Percentiles rank a stretch among this genome's conserved stretches.
Conservation (phyloP, 495 filamentous ascomycete species). For the Penicillium nucicola region DNA sequence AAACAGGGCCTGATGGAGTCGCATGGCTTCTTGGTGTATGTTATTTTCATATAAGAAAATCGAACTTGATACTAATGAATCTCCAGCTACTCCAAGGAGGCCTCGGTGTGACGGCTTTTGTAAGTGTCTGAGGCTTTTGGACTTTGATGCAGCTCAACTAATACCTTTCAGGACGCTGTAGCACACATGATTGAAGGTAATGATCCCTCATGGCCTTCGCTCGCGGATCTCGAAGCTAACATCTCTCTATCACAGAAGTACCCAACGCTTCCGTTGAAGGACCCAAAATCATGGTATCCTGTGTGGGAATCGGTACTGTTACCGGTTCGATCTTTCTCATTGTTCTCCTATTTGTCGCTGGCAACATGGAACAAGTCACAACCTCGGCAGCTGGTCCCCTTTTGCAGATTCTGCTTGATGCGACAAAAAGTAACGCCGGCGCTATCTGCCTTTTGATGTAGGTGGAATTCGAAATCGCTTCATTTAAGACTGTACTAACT, state of each 20-base stretch:
- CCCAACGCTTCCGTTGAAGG: slow-evolving; percentile 60
- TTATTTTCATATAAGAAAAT: not conserved
- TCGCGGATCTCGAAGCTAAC: too few relatives aligned
- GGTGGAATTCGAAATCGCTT: not conserved
- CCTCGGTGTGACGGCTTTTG: slow-evolving; percentile 57
- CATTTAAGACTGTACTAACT: not conserved
- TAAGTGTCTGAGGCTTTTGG: too few relatives aligned
- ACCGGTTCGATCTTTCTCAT: slow-evolving; percentile 66
- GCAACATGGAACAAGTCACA: slow-evolving; percentile 54
- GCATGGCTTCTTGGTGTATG: slow-evolving; percentile 55
- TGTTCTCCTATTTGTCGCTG: slow-evolving; percentile 59
- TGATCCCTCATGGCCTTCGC: too few relatives aligned
- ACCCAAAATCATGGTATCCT: slow-evolving; percentile 68
- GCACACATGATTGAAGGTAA: slow-evolving; percentile 42
- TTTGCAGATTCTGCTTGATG: slow-evolving; percentile 64
- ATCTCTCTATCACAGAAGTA: slow-evolving; percentile 47
- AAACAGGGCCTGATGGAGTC: slow-evolving; percentile 53
- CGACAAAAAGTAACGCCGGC: slow-evolving; percentile 59
- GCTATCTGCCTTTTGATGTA: slow-evolving; percentile 65
- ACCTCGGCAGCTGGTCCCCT: slow-evolving; percentile 58
- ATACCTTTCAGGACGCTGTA: slow-evolving; percentile 43
- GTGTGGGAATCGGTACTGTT: slow-evolving; percentile 62
- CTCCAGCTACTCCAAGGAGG: slow-evolving; percentile 52
- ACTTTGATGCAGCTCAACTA: not conserved
- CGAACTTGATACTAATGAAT: slow-evolving; percentile 2